phyloP scores from a whole-genome alignment of 78 protist species.

The Protostelium mycophagum region DNA sequence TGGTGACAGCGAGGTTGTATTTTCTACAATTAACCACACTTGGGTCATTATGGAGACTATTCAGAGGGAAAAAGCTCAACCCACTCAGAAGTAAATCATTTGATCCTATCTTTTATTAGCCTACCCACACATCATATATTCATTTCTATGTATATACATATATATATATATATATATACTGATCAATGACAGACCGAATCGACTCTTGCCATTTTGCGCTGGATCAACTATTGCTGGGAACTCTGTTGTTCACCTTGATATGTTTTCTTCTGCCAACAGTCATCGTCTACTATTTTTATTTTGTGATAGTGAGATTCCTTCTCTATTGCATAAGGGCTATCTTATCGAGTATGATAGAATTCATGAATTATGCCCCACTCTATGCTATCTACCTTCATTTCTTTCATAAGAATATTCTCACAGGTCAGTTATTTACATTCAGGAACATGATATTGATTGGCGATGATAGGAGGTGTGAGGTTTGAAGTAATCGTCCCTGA shows the following conservation, averaged over 20 bases:
- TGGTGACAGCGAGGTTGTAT: conserved; percentile 46
- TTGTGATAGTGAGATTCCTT: conserved; percentile 26
- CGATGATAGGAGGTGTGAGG: not conserved
- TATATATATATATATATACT: conserved; percentile 54
- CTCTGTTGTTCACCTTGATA: conserved; percentile 55
- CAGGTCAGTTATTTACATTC: conserved; percentile 4
- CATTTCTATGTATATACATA: not conserved
- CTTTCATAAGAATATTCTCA: conserved; percentile 19
- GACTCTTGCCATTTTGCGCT: conserved; percentile 59
- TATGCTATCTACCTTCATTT: conserved; percentile 20
- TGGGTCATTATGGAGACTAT: conserved; percentile 56
- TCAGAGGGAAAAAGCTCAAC: conserved; percentile 23
- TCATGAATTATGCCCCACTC: conserved; percentile 41
- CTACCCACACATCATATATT: no score
- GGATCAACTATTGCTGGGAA: conserved; percentile 65
- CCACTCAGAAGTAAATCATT: not conserved
- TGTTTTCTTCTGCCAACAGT: conserved; percentile 65
- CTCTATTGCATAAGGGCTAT: conserved; percentile 11
- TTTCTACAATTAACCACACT: conserved; percentile 26
- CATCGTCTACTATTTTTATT: conserved; percentile 47
- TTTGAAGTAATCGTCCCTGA: not conserved
- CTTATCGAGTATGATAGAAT: conserved; percentile 23
- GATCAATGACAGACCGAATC: conserved; percentile 25
- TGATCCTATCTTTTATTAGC: not conserved
- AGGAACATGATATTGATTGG: not conserved